Percentiles rank a stretch among this genome's conserved stretches.
Evolutionary conservation across 2,329 filamentous ascomycete species (phyloP).

Genomic region (Coniella vitis): DNA sequence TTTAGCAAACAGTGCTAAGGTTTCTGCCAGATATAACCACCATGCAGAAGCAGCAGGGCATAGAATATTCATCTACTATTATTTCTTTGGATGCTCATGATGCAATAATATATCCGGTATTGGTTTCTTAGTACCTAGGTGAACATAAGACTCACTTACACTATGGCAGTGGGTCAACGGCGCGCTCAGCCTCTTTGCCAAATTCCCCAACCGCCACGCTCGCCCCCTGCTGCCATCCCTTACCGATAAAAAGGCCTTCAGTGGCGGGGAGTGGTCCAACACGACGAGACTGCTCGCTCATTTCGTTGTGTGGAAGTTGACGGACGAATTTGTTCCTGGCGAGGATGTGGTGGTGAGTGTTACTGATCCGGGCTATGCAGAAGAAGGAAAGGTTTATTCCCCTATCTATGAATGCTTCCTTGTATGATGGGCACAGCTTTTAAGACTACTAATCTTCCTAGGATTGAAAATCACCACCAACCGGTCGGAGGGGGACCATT

Average conservation of each 20-base stretch:
- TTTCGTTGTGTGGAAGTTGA: slow-evolving; percentile 30
- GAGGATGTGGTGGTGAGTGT: slow-evolving; percentile 39
- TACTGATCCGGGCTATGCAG: slow-evolving; percentile 37
- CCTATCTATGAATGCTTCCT: too few relatives aligned
- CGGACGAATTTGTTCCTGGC: slow-evolving; percentile 28
- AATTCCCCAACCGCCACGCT: slow-evolving; percentile 16
- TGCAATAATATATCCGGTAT: not conserved
- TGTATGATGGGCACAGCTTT: too few relatives aligned
- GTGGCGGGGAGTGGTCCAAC: not conserved
- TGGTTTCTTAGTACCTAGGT: too few relatives aligned
- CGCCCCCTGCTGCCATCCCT: not conserved
- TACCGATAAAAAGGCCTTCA: not conserved
- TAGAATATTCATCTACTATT: too few relatives aligned
- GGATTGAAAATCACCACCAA: too few relatives aligned
- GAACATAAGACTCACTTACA: too few relatives aligned
- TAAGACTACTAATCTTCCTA: too few relatives aligned
- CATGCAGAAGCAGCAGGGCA: too few relatives aligned
- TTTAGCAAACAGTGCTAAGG: too few relatives aligned
- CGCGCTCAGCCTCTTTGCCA: not conserved
- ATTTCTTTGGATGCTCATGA: too few relatives aligned
- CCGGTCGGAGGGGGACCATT: too few relatives aligned
- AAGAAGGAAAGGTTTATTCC: not conserved
- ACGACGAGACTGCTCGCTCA: slow-evolving; percentile 27
- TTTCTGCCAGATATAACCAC: too few relatives aligned
- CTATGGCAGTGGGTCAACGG: not conserved